Evolutionary conservation across 345 rosid genomes (phyloP).

Genomic region (Syzygium oleosum): DNA sequence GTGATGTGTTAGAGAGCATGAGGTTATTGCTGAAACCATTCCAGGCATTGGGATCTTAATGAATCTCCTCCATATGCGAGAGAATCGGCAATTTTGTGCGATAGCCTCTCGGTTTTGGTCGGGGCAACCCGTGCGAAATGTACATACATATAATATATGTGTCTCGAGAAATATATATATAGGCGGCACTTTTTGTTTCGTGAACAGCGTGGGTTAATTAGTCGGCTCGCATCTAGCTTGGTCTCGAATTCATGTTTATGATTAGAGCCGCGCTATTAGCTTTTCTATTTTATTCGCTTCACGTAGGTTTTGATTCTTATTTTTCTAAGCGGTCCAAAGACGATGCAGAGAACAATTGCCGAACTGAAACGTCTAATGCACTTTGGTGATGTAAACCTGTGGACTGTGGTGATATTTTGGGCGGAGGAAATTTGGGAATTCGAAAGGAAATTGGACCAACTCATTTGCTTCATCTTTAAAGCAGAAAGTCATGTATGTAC

Average conservation of each 20-base stretch:
- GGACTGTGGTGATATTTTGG: neutral
- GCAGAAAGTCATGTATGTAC: neutral
- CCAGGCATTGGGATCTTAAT: neutral
- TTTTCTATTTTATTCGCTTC: neutral
- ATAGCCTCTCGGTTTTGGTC: neutral
- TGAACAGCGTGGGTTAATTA: neutral
- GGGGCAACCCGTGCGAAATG: neutral
- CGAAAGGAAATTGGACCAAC: neutral
- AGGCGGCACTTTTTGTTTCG: neutral
- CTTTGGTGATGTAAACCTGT: neutral
- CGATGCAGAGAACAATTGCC: neutral
- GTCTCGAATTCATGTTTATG: neutral
- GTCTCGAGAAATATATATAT: neutral
- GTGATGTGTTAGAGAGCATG: neutral
- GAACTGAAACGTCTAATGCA: neutral
- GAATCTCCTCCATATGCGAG: neutral
- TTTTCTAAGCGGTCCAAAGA: neutral
- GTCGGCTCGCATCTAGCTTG: neutral
- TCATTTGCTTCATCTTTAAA: neutral
- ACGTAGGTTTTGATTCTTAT: neutral
- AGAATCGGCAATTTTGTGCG: neutral
- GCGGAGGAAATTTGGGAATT: neutral
- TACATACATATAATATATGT: neutral
- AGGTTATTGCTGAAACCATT: neutral
- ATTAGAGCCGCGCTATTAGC: neutral